Evolutionary conservation across 768 basidiomycete species (phyloP), one percentile per base, ranked within the genome.

Genomic region (Terana coerulea): DNA sequence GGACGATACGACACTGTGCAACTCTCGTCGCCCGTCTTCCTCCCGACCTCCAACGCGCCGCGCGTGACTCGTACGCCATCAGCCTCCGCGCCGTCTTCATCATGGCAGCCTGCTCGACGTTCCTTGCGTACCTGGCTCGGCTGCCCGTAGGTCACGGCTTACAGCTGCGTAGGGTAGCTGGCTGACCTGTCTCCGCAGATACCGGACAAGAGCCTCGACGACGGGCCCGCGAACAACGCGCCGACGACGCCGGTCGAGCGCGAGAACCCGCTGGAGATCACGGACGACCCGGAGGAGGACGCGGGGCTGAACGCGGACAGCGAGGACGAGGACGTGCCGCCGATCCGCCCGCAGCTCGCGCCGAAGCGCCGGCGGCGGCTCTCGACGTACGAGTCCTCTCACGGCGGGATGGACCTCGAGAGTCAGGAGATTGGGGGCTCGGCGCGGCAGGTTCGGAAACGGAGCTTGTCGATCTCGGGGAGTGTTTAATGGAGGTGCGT

Each of bases 51-150:
- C 83, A 81, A 57, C 61, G 66, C 5, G 66, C 69, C 1, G 85
- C 84, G 0, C 71, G 79, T 40, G 81, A 82, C 40, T 75, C 85
- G 6, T 89, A 88, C 63, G 75, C 74, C 3, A 62, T 73, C n/a
- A 76, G 81, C 19, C 64, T 90, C 49, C 76, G 78, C 42, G 67
- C 70, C 1, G 87, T 88, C 0, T 90, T 88, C 66, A 65, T 75
- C 50, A 75, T 85, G 52, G 80, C 83, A 0, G 79, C 83, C 1
- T 67, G 61, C 36, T 75, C 77, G n/a, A 82, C 84, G 0, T 61
- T 84, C 24, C 55, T 80, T 1, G 82, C 83, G 2, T 86, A 81
- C 64, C 30, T 80, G 24, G 76, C 79, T 24, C 78, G 84, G 4
- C 60, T 85, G 5, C 81, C 82, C 29, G 84, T 86, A 56, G 51